Evolutionary conservation across 2,329 filamentous ascomycete genomes (phyloP), one percentile per base, ranked within the genome.

Genomic region (Pseudogymnoascus sp.): DNA sequence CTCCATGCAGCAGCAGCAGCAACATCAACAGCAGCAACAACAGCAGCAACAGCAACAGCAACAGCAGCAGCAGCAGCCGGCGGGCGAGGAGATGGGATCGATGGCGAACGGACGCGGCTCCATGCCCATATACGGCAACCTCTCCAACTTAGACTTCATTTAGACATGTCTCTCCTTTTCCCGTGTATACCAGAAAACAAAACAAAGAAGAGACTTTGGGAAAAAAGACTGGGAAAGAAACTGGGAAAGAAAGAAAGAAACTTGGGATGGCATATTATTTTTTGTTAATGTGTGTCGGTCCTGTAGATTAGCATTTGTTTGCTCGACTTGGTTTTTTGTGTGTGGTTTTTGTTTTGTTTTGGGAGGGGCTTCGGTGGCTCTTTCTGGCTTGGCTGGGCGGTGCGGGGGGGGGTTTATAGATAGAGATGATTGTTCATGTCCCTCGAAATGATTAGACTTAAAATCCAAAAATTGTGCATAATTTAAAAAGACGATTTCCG

Each of bases 71-170:
- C 51, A 57, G 51, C 51, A 57, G 28, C 51, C 51, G 2, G 60
- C 60, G 8, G 61, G 68, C 66, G 67, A 66, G 60, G 65, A 66
- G 64, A 68, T 71, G 63, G 65, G 69, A 64, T 67, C 65, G 28
- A 63, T 69, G 60, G 63, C 69, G 61, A 70, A 68, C 62, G 68
- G 67, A 39, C 66, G 69, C 65, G 51, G 39, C 25, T 28, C 64
- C 37, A 83, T 86, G 80, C 82, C 82, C 67, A 85, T 86, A 79
- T 48, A 48, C 21, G 60, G 36, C n/a, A 57, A 62, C 65, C 60
- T 41, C 45, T 39, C 39, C 11, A 57, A 13, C 25, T 62, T 64
- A 25, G 34, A 36, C 62, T 61, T 31, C 60, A 57, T 57, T 57
- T 57, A 57, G 51, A 57, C 23, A 25, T 25, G 2, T 25, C 48